Evolutionary conservation across 1,284 basidiomycete species (phyloP).

Genomic region (Puccinia novopanici): DNA sequence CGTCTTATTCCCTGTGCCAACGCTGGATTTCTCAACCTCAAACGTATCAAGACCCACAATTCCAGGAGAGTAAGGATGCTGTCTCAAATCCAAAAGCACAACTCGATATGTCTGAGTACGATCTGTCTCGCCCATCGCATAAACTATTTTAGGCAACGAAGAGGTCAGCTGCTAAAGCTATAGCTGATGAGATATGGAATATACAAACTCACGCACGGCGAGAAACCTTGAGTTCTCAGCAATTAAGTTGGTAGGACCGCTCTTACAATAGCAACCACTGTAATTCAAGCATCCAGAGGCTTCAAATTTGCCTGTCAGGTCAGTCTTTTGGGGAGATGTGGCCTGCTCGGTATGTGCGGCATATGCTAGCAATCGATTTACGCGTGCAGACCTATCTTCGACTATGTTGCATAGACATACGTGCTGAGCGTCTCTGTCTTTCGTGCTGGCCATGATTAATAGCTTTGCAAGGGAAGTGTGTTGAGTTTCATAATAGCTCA

Average conservation of each 20-base stretch:
- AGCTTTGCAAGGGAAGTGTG: background rate
- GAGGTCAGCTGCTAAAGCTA: background rate
- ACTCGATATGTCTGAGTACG: background rate
- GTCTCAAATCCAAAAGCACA: conserved; percentile 28
- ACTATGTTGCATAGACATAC: background rate
- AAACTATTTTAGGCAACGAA: conserved; percentile 6
- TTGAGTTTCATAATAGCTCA: background rate
- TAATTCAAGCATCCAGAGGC: conserved; percentile 14
- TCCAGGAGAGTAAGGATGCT: conserved; percentile 34
- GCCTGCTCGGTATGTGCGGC: background rate
- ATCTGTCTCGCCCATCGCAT: conserved; percentile 10
- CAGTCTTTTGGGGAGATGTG: background rate
- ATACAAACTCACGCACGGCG: too few species aligned
- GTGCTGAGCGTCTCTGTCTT: conserved; percentile 9
- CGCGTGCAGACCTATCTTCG: background rate
- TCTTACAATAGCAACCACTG: background rate
- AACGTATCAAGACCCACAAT: conserved; percentile 36
- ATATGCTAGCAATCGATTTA: conserved; percentile 20
- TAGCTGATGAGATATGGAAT: background rate
- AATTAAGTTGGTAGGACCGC: background rate
- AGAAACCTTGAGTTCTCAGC: background rate
- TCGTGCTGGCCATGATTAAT: conserved; percentile 6
- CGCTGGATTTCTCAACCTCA: background rate
- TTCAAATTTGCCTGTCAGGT: background rate
- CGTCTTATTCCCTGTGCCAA: background rate